Evolutionary conservation across 2,329 filamentous ascomycete genomes (phyloP).

Genomic region (Penicillium thymicola): DNA sequence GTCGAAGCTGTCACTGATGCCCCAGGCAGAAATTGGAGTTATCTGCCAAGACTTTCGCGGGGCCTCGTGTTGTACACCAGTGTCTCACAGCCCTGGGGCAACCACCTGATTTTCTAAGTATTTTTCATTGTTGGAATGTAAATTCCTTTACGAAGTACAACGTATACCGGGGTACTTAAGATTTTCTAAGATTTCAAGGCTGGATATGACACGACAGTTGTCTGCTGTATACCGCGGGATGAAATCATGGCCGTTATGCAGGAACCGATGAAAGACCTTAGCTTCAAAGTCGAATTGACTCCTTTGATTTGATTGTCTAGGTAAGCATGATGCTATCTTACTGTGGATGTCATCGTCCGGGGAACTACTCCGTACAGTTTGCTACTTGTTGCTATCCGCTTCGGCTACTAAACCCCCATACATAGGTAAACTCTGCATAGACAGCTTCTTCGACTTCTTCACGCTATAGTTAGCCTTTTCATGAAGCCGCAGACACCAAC

Average conservation of each 20-base stretch:
- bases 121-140: not conserved
- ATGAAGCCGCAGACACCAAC: not conserved
- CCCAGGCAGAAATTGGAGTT: constrained; percentile 4
- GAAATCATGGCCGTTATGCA: not conserved
- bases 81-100: not conserved
- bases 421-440: not conserved
- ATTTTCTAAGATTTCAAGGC: not conserved
- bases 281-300: not conserved
- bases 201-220: not conserved
- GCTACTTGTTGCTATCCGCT: not conserved
- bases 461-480: not conserved
- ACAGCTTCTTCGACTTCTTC: not conserved
- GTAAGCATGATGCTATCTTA: not conserved
- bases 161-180: not conserved
- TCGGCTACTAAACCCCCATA: not conserved
- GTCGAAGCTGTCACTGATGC: constrained; percentile 8
- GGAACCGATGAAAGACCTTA: not conserved
- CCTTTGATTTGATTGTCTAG: no score
- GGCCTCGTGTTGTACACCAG: not conserved
- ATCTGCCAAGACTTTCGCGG: not conserved
- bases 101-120: not conserved
- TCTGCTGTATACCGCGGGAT: not conserved
- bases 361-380: not conserved
- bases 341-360: no score
- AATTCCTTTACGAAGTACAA: not conserved